Conservation (phyloP, 257 asterid species). For the Osmanthus fragrans region DNA sequence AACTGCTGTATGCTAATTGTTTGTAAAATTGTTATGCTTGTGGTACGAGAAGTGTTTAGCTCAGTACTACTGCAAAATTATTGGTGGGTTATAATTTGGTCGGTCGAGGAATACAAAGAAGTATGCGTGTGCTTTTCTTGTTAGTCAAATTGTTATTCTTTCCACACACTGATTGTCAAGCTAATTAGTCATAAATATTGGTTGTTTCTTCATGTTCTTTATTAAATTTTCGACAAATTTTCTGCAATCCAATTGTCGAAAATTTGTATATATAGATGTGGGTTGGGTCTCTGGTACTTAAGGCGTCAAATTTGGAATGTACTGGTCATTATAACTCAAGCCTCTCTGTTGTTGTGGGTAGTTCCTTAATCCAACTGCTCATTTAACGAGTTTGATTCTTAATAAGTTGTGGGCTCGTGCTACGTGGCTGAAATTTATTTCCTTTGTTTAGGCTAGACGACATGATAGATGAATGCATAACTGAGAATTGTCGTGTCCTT, state of each 20-base stretch:
- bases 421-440: constrained; percentile 11
- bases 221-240: not conserved
- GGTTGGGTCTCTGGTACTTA: constrained; percentile 1
- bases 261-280: constrained; percentile 1
- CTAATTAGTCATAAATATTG: constrained; percentile 6
- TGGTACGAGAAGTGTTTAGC: not conserved
- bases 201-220: constrained; percentile 17
- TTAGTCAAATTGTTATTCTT: constrained; percentile 2
- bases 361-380: not conserved
- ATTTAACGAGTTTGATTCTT: constrained; percentile 16
- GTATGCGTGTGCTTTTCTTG: not conserved
- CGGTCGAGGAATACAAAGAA: constrained; percentile 13
- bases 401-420: constrained; percentile 8
- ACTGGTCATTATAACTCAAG: not conserved
- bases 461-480: constrained; percentile 16
- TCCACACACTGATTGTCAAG: not conserved
- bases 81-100: constrained; percentile 1
- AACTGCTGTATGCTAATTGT: not conserved
- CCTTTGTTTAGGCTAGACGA: constrained; percentile 22
- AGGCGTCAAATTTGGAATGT: not conserved
- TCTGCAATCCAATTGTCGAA: constrained; percentile 1
- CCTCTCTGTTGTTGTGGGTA: constrained; percentile 3
- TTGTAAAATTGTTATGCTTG: constrained; percentile 11
- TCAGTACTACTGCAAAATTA: constrained; percentile 3
- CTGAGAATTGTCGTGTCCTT: constrained; percentile 11